phyloP scores from a whole-genome alignment of 2,329 filamentous ascomycete genomes.

The Colletotrichum chlorophyti region DNA sequence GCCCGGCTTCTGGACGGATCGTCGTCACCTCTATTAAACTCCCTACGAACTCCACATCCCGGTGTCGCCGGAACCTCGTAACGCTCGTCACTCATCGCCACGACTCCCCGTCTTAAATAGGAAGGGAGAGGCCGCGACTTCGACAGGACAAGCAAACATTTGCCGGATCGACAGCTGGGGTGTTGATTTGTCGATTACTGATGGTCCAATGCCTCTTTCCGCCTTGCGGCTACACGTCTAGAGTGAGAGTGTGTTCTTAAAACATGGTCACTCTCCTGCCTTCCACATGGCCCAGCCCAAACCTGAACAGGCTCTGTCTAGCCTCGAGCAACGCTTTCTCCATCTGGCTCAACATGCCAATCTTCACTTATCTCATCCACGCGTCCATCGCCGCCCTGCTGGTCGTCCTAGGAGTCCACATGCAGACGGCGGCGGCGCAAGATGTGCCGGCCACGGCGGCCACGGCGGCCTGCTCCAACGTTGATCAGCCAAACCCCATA shows the following conservation, averaged over 20 bases:
- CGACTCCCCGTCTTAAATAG: constrained; percentile 16
- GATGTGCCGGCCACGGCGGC: neutral
- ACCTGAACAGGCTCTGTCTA: constrained; percentile 1
- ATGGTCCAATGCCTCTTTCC: constrained; percentile 9
- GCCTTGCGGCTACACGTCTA: neutral
- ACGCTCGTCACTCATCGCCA: constrained; percentile 13
- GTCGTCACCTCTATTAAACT: neutral
- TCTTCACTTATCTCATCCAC: constrained; percentile 21
- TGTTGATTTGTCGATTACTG: neutral
- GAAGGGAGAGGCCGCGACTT: neutral
- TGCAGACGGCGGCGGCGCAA: constrained; percentile 19
- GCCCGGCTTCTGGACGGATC: constrained; percentile 18
- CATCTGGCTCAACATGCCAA: constrained; percentile 19
- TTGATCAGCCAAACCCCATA: constrained; percentile 50
- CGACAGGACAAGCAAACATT: neutral
- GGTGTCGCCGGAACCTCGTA: constrained; percentile 5
- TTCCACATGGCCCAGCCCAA: constrained; percentile 8
- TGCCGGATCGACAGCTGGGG: constrained; percentile 13
- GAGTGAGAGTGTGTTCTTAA: constrained; percentile 21
- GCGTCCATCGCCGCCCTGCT: constrained; percentile 20
- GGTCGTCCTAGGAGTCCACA: constrained; percentile 12
- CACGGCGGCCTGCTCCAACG: constrained; percentile 18
- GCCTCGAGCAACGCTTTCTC: constrained; percentile 1
- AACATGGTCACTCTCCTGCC: constrained; percentile 22
- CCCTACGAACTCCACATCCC: neutral